Conservation (phyloP, 2,329 filamentous ascomycete species). For the Monosporascus sp. region DNA sequence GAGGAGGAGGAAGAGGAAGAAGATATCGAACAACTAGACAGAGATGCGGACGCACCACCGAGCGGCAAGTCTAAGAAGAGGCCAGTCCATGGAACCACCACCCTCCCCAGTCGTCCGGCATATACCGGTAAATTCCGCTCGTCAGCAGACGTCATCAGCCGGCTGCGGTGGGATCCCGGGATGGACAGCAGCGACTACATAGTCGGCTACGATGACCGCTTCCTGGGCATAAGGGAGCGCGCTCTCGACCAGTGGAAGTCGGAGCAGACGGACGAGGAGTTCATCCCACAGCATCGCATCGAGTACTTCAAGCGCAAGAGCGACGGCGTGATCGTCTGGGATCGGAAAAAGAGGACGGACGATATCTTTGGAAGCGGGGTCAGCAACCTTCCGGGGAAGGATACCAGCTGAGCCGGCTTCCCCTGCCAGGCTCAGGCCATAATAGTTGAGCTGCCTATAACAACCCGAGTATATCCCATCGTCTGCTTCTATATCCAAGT, state of each 20-base stretch:
- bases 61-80: slow-evolving; percentile 18
- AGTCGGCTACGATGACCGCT: slow-evolving; percentile 58
- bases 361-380: slow-evolving; percentile 52
- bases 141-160: slow-evolving; percentile 53
- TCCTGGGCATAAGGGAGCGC: slow-evolving; percentile 49
- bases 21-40: slow-evolving; percentile 31
- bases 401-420: not conserved
- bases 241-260: slow-evolving; percentile 52
- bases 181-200: slow-evolving; percentile 49
- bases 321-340: slow-evolving; percentile 51
- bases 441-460: too few relatives aligned
- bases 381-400: slow-evolving; percentile 6
- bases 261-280: slow-evolving; percentile 60
- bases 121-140: slow-evolving; percentile 47
- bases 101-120: slow-evolving; percentile 21
- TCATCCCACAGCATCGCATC: slow-evolving; percentile 61
- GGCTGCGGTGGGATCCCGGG: slow-evolving; percentile 54
- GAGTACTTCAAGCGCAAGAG: slow-evolving; percentile 53
- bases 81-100: not conserved
- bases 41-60: slow-evolving; percentile 14
- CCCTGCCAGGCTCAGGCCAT: too few relatives aligned
- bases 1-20: slow-evolving; percentile 39
- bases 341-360: slow-evolving; percentile 48
- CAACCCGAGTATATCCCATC: too few relatives aligned
- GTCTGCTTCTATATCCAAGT: too few relatives aligned